Evolutionary conservation across 768 basidiomycete species (phyloP), one percentile per base, ranked within the genome.

Genomic region (Trametes gibbosa): DNA sequence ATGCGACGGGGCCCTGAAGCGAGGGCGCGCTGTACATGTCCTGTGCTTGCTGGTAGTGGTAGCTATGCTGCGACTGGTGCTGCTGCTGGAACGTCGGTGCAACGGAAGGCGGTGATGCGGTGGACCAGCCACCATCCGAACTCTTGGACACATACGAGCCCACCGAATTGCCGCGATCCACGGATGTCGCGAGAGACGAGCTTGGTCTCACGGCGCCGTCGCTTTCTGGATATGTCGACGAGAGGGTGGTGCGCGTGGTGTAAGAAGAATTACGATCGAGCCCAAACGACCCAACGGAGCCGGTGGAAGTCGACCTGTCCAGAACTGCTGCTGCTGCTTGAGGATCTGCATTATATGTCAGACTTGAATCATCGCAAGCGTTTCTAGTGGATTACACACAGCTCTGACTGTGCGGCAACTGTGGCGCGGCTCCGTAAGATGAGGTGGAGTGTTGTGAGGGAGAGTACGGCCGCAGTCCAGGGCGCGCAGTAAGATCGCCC

Each of bases 21-120:
- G 71, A 65, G n/a, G 68, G 63, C 56, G 73, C 60, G 52, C 73
- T 63, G 70, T 76, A 69, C 64, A 71, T 56, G 63, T 66, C 69
- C 68, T 54, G 76, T 57, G 50, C 68, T 53, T 35, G 46, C 27
- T 48, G 61, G 25, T 59, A 58, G 42, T 65, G 64, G 35, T 25
- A 41, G 23, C 35, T 13, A 23, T 61, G 52, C 10, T 16, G 60
- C 32, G 32, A 58, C 19, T 14, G 50, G n/a, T n/a, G 25, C n/a
- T 51, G 53, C 24, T 62, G 60, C 32, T 58, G 65, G 23, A 63
- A 63, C 24, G 57, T 62, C 34, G 60, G 65, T 4, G 56, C 56
- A 7, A 64, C 29, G 3, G 58, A 64, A 29, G 61, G 61, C 12
- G 61, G 61, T 24, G 53, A 50, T 4, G 56, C 24, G 16, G 53